Base-by-base conservation (phyloP, 495 filamentous ascomycete genomes). In the Symbiotaphrina buchneri region DNA sequence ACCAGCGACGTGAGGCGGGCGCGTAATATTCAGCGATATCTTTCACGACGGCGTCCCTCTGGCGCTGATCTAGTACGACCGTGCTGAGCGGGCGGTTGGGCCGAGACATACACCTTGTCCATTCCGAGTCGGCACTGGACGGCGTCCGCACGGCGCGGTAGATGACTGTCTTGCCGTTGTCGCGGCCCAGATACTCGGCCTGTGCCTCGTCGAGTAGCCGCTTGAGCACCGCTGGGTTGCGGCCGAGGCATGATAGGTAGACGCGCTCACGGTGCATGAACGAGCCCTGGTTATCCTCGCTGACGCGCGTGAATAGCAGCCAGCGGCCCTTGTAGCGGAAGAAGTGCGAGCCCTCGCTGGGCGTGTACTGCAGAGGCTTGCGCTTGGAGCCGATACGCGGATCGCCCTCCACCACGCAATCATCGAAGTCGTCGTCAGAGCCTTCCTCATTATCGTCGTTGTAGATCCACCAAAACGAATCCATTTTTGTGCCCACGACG, bases 1-100 rank as follows among this genome's bases (percentile, higher is more conserved):
- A 87, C 82, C 81, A 92, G 10, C 47, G 45, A 28, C 47, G 48
- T 1, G 74, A 83, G 1, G 59, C 54, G 0, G 76, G 71, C 34
- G 81, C 71, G 5, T 93, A 53, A 41, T 85, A 94, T 41, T 92
- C 82, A 48, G 82, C 81, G 46, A 92, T 78, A 47, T 94, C 85
- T 10, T 58, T 49, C 19, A 90, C 48, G 13, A 93, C 61, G 17
- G 55, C 59, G 6, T 67, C 46, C 52, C 92, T 94, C 47, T 80
- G 67, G 20, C 55, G 45, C 16, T 63, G 57, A 36, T 91, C 84
- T 10, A 94, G 54, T 2, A 87, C 71, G 0, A 93, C 84, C 0
- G 84, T 92, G 3, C 65, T 62, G 54, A 94, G 68, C 2, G 84
- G 74, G 16, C 83, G 55, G 0, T 74, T 71, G 0, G 75, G 3